Evolutionary conservation across 2,329 filamentous ascomycete genomes (phyloP).

Genomic region (Stagonosporopsis cucurbitacearum): DNA sequence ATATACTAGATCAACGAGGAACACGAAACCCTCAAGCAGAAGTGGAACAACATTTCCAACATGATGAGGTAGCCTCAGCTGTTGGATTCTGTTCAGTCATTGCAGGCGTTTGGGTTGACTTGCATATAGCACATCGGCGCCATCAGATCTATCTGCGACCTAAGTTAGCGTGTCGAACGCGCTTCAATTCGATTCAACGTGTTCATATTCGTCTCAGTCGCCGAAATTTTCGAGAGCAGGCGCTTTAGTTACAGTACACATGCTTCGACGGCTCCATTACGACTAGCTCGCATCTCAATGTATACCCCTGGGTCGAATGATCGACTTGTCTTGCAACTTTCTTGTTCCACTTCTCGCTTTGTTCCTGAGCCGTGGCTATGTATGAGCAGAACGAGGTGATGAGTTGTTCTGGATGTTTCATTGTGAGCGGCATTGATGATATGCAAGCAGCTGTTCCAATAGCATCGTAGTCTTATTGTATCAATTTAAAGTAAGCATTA

Average conservation of each 20-base stretch:
- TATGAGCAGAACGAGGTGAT: background rate
- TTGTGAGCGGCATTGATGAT: background rate
- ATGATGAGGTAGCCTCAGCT: conserved; percentile 49
- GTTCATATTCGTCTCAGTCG: conserved; percentile 39
- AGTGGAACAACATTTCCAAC: conserved; percentile 55
- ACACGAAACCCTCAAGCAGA: conserved; percentile 57
- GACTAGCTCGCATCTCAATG: conserved; percentile 29
- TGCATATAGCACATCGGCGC: conserved; percentile 30
- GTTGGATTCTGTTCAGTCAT: conserved; percentile 21
- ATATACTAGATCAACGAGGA: conserved; percentile 54
- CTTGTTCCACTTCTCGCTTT: conserved; percentile 21
- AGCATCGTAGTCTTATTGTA: conserved; percentile 6
- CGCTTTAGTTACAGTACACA: conserved; percentile 6
- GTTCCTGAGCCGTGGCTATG: conserved; percentile 21
- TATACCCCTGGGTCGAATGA: conserved; percentile 32
- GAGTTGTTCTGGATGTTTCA: background rate
- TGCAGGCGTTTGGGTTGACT: conserved; percentile 31
- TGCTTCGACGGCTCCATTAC: conserved; percentile 14
- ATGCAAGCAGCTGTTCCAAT: background rate
- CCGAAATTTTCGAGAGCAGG: conserved; percentile 6
- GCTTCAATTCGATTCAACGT: conserved; percentile 35
- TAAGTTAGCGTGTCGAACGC: conserved; percentile 34
- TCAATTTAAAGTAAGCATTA: background rate
- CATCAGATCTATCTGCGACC: conserved; percentile 25
- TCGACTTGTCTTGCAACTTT: conserved; percentile 18